Evolutionary conservation across 805 yeast species (phyloP).

Genomic region (Limtongia smithiae): DNA sequence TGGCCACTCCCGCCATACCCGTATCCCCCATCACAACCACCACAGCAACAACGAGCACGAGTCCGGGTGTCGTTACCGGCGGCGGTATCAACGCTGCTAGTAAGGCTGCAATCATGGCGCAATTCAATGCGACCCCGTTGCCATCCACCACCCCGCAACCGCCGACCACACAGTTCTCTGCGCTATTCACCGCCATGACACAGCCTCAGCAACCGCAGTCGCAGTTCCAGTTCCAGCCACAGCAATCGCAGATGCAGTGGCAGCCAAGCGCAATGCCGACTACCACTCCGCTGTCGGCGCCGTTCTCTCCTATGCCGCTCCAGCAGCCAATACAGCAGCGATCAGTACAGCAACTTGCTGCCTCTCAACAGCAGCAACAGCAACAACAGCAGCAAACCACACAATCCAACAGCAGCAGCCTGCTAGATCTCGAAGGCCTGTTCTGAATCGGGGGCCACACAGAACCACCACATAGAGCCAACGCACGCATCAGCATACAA

Average conservation of each 20-base stretch:
- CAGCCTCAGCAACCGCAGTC: not conserved
- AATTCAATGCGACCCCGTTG: constrained; percentile 4
- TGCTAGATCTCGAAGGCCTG: constrained; percentile 20
- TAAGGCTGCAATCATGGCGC: constrained; percentile 15
- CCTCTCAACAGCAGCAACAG: constrained; percentile 1
- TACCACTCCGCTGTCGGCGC: not conserved
- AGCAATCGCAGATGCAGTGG: not conserved
- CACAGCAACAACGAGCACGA: not conserved
- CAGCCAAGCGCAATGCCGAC: not conserved
- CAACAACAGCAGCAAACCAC: constrained; percentile 4
- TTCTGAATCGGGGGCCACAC: too few relatives aligned
- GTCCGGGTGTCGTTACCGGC: not conserved
- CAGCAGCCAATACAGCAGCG: not conserved
- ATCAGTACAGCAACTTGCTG: constrained; percentile 2
- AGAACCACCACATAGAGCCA: too few relatives aligned
- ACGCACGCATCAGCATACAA: too few relatives aligned
- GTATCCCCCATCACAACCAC: not conserved
- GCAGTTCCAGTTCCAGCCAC: not conserved
- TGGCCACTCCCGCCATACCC: not conserved
- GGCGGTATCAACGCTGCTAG: not conserved
- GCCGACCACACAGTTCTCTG: not conserved
- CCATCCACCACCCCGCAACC: not conserved
- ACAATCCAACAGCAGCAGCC: constrained; percentile 7
- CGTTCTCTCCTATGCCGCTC: constrained; percentile 1
- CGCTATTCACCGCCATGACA: constrained; percentile 1